phyloP scores from a whole-genome alignment of 1,284 basidiomycete genomes.

The Veloporphyrellus conicus region DNA sequence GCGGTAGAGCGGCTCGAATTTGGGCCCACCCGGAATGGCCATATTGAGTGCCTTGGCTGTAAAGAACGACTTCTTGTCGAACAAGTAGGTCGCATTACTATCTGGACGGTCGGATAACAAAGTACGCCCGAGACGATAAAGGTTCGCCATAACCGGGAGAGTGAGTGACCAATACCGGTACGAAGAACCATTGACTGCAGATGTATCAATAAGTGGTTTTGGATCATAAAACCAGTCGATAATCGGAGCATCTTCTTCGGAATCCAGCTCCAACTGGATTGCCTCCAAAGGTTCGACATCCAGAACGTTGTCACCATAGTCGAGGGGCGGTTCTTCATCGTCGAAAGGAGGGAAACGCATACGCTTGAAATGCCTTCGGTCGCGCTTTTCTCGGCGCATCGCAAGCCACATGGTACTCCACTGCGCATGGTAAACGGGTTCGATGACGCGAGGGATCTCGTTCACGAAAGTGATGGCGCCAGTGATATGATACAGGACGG shows the following conservation, averaged over 20 bases:
- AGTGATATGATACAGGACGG: slow-evolving; percentile 97
- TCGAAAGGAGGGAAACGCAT: slow-evolving; percentile 99
- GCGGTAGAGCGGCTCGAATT: slow-evolving; percentile 91
- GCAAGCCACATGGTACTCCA: slow-evolving; percentile 99
- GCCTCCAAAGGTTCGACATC: slow-evolving; percentile 98
- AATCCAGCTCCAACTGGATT: slow-evolving; percentile 94
- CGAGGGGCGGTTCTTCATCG: slow-evolving; percentile 96
- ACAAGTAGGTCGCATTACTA: slow-evolving; percentile 86
- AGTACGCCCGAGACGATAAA: slow-evolving; percentile 93
- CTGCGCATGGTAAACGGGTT: slow-evolving; percentile 97
- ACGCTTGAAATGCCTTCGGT: slow-evolving; percentile 98
- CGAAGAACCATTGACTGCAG: slow-evolving; percentile 85
- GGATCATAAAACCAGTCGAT: slow-evolving; percentile 99
- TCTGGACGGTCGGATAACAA: slow-evolving; percentile 91
- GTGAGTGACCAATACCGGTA: slow-evolving; percentile 93
- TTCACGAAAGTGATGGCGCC: slow-evolving; percentile 99
- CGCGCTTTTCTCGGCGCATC: slow-evolving; percentile 98
- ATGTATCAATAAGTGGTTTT: slow-evolving; percentile 87
- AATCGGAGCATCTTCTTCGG: slow-evolving; percentile 92
- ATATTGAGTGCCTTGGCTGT: slow-evolving; percentile 97
- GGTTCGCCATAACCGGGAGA: slow-evolving; percentile 91
- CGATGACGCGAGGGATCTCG: slow-evolving; percentile 93
- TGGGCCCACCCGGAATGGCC: slow-evolving; percentile 97
- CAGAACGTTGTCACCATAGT: slow-evolving; percentile 97
- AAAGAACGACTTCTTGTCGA: slow-evolving; percentile 98